Evolutionary conservation across 2,329 filamentous ascomycete genomes (phyloP).

Genomic region (Calycina herbarum): DNA sequence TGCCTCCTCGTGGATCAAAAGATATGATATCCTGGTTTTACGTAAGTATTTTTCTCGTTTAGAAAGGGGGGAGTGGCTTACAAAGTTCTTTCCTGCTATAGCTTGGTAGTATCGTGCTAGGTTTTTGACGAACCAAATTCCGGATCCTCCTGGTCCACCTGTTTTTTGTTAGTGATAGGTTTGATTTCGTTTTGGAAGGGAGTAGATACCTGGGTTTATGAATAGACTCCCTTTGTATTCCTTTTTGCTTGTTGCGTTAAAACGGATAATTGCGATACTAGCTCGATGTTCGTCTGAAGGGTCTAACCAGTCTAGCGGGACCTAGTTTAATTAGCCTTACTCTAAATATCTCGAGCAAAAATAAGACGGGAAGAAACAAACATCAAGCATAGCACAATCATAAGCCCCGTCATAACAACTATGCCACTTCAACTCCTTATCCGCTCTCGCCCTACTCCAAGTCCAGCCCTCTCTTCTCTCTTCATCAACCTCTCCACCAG

Average conservation of each 20-base stretch:
- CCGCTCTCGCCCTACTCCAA: constrained; percentile 12
- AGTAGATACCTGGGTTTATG: constrained; percentile 24
- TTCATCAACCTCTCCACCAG: constrained; percentile 18
- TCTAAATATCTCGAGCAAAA: neutral
- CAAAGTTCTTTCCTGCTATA: constrained; percentile 49
- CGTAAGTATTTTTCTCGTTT: neutral
- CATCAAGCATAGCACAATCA: constrained; percentile 30
- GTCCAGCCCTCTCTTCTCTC: constrained; percentile 21
- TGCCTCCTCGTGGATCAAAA: constrained; percentile 52
- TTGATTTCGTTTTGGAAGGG: neutral
- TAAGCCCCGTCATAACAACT: constrained; percentile 27
- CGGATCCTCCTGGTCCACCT: constrained; percentile 50
- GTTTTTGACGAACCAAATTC: constrained; percentile 33
- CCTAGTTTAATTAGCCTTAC: constrained; percentile 11
- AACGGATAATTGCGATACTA: constrained; percentile 25
- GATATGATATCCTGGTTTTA: constrained; percentile 46
- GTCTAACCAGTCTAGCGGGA: constrained; percentile 29
- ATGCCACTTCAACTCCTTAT: constrained; percentile 24
- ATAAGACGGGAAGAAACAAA: constrained; percentile 5
- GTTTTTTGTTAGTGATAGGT: neutral
- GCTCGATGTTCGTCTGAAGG: constrained; percentile 22
- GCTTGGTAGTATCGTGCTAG: constrained; percentile 37
- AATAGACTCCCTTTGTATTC: constrained; percentile 27
- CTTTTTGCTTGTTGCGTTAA: constrained; percentile 24
- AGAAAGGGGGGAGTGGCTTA: constrained; percentile 27